Percentiles rank a stretch among this genome's conserved stretches.
Conservation (phyloP, 768 basidiomycete species). For the Chiua virens region DNA sequence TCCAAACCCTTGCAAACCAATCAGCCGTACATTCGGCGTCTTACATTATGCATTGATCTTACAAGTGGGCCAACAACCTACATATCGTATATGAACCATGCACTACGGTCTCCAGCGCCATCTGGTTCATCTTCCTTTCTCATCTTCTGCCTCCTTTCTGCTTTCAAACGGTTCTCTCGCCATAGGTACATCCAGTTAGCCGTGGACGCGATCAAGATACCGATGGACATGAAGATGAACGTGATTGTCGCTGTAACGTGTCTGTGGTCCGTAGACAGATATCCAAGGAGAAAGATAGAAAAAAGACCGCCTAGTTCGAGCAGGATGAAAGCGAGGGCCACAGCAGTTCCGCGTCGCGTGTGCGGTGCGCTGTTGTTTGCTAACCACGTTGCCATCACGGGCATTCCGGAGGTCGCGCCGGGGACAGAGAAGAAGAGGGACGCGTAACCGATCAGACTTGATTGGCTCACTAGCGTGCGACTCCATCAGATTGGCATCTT, state of each 20-base stretch:
- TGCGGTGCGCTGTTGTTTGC: slow-evolving; percentile 63
- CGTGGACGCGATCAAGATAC: slow-evolving; percentile 37
- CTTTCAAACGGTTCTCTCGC: slow-evolving; percentile 48
- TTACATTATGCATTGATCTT: too few relatives aligned
- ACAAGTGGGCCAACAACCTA: too few relatives aligned
- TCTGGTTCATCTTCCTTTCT: slow-evolving; percentile 38
- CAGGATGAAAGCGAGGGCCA: slow-evolving; percentile 55
- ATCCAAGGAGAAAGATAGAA: slow-evolving; percentile 59
- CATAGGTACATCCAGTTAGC: slow-evolving; percentile 43
- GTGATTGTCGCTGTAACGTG: slow-evolving; percentile 48
- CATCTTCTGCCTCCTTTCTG: slow-evolving; percentile 32
- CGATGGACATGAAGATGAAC: slow-evolving; percentile 36
- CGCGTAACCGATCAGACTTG: slow-evolving; percentile 47
- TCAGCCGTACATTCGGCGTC: too few relatives aligned
- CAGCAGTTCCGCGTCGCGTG: slow-evolving; percentile 53
- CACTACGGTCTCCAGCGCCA: slow-evolving; percentile 50
- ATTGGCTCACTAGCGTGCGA: slow-evolving; percentile 20
- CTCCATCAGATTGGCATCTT: neutral
- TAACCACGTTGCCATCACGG: slow-evolving; percentile 57
- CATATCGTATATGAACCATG: slow-evolving; percentile 55
- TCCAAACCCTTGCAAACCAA: too few relatives aligned
- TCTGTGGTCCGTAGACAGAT: slow-evolving; percentile 45
- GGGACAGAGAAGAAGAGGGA: slow-evolving; percentile 54
- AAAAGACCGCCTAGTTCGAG: slow-evolving; percentile 61
- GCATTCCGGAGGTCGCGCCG: slow-evolving; percentile 50